Base-by-base conservation (phyloP, 2,329 filamentous ascomycete genomes). In the Fusarium bulbicola region DNA sequence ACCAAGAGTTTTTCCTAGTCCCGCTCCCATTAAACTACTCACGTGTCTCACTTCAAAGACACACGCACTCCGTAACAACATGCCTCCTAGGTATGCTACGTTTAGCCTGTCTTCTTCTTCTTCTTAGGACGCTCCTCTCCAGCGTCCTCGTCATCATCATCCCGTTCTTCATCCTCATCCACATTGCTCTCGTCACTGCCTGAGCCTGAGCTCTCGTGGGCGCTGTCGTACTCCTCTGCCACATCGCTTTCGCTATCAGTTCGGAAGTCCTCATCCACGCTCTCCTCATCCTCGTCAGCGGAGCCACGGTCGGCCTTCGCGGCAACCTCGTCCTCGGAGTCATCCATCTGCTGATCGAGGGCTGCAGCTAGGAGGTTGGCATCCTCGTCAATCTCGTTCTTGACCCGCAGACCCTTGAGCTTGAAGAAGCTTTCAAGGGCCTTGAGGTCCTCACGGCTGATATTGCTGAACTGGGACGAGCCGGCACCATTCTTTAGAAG, bases 301-400 rank as follows among this genome's bases (percentile, higher is more conserved):
- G 93, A 96, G 73, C 96, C 95, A 66, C 95, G 92, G 81, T 96
- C 94, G 6, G 92, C 89, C 73, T 90, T 89, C 68, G 83, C 89
- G 34, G 92, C 92, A 46, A 93, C 92, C 72, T 95, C 93, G 68
- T 97, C 95, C 75, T 97, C 95, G 32, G 93, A 95, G 72, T 91
- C 92, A 77, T 91, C 92, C 83, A 97, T 92, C 79, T 91, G 94
- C 73, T 96, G 92, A 76, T 97, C 92, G 69, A 98, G 89, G 28
- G 94, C 95, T 16, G 93, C 93, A 37, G 93, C 93, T 67, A 98
- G 89, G 63, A 89, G 75, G 81, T 93, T 91, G 81, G 94, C 93
- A 77, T 99, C 96, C 81, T 98, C 96, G 70, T 97, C 92, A 86
- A 99, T 98, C 84, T 99, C 96, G 82, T 99, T 99, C 91, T 98